phyloP scores from a whole-genome alignment of 495 filamentous ascomycete species.

The Gamarada debralockiae region DNA sequence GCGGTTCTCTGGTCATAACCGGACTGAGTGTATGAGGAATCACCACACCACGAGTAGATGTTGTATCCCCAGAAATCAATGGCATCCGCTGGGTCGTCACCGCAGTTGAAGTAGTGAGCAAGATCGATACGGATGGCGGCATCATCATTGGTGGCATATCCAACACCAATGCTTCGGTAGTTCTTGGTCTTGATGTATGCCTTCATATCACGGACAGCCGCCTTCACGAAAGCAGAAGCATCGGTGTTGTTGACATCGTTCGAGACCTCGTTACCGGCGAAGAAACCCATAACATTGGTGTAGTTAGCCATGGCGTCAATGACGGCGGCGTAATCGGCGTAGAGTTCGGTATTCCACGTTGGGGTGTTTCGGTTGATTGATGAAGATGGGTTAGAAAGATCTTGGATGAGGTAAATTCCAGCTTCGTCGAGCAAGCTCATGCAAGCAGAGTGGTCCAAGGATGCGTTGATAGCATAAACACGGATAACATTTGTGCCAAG shows the following conservation, averaged over 20 bases:
- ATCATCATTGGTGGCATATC: slow-evolving; percentile 94
- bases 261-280: slow-evolving; percentile 94
- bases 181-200: slow-evolving; percentile 76
- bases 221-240: slow-evolving; percentile 91
- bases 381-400: slow-evolving; percentile 71
- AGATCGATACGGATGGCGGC: slow-evolving; percentile 70
- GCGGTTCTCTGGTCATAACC: slow-evolving; percentile 75
- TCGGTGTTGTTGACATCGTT: slow-evolving; percentile 78
- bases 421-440: slow-evolving; percentile 80
- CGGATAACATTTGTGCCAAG: slow-evolving; percentile 87
- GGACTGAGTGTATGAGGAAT: slow-evolving; percentile 66
- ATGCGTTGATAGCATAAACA: slow-evolving; percentile 87
- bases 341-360: slow-evolving; percentile 71
- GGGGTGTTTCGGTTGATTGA: slow-evolving; percentile 85
- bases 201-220: slow-evolving; percentile 93
- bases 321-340: slow-evolving; percentile 74
- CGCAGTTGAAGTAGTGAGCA: slow-evolving; percentile 92
- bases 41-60: slow-evolving; percentile 97
- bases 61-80: slow-evolving; percentile 99
- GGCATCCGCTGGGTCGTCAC: slow-evolving; percentile 44
- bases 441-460: slow-evolving; percentile 71
- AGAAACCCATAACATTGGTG: slow-evolving; percentile 90
- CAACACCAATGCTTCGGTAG: slow-evolving; percentile 80
- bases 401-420: slow-evolving; percentile 92
- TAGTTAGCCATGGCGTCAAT: slow-evolving; percentile 77